Conservation (phyloP, 371 early-diverging fungal genomes). For the Nematocida parisii region DNA sequence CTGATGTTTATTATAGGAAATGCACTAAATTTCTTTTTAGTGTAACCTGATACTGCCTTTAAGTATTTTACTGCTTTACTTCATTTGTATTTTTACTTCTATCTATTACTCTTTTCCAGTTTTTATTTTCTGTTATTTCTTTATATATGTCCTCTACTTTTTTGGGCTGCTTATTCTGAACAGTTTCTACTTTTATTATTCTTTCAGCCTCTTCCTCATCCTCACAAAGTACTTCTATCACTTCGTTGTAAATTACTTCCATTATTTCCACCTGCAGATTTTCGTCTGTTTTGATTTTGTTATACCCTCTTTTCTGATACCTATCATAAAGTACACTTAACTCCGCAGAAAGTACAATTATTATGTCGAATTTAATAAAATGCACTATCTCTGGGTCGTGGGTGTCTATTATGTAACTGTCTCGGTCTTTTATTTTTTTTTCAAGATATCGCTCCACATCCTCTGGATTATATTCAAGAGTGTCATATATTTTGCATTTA, state of each 20-base stretch:
- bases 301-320: conserved; percentile 80
- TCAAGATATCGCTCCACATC: conserved; percentile 72
- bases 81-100: not conserved
- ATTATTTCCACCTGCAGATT: conserved; percentile 95
- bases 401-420: conserved; percentile 67
- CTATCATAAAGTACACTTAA: conserved; percentile 78
- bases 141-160: conserved; percentile 35
- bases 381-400: conserved; percentile 62
- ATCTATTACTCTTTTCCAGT: conserved; percentile 17
- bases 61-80: not conserved
- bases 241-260: conserved; percentile 86
- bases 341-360: conserved; percentile 80
- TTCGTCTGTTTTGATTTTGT: conserved; percentile 80
- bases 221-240: conserved; percentile 76
- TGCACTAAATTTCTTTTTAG: too few relatives aligned
- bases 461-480: conserved; percentile 83
- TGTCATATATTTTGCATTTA: conserved; percentile 79
- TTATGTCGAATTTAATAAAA: conserved; percentile 80
- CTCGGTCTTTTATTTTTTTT: conserved; percentile 44
- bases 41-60: not conserved
- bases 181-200: conserved; percentile 24
- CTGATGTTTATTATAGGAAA: too few relatives aligned
- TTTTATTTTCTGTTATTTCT: not conserved
- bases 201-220: conserved; percentile 14
- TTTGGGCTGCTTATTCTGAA: conserved; percentile 9